phyloP scores from a whole-genome alignment of 495 filamentous ascomycete species.

The Penicillium subrubescens region DNA sequence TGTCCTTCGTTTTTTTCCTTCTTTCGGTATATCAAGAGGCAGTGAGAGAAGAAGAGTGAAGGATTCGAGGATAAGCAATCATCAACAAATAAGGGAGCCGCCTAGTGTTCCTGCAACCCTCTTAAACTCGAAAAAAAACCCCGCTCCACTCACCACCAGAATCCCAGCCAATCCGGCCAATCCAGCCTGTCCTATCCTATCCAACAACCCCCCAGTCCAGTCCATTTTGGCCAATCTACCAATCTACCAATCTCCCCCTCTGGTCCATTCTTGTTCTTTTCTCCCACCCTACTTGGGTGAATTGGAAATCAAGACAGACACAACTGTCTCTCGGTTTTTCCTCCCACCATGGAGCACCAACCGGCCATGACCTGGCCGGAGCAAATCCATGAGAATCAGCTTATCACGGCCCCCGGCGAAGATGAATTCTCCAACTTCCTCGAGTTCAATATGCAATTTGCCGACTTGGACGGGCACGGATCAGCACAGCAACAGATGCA shows the following conservation, averaged over 20 bases:
- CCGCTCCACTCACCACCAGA: background rate
- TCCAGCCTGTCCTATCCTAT: background rate
- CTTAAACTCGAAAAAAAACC: background rate
- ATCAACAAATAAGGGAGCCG: background rate
- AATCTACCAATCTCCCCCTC: background rate
- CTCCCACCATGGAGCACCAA: slow-evolving; percentile 42
- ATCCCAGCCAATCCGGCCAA: background rate
- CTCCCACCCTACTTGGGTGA: background rate
- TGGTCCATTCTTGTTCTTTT: background rate
- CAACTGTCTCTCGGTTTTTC: background rate
- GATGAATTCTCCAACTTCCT: slow-evolving; percentile 59
- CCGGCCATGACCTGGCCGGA: slow-evolving; percentile 46
- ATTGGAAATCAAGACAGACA: background rate
- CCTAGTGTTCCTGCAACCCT: background rate
- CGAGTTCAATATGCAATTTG: slow-evolving; percentile 54
- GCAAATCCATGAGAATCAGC: slow-evolving; percentile 34
- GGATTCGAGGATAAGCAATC: background rate
- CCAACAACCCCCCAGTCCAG: background rate
- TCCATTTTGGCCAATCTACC: background rate
- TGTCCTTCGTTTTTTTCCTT: background rate
- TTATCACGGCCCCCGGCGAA: slow-evolving; percentile 38
- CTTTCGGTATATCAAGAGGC: background rate
- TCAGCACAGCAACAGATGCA: slow-evolving; percentile 37
- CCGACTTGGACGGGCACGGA: slow-evolving; percentile 48
- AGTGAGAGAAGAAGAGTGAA: background rate